These are phyloP conservation scores for Calamus simplicifolius DNA, from an alignment of 176 grass and related monocot species.

Conservation along the genomic window DNA sequence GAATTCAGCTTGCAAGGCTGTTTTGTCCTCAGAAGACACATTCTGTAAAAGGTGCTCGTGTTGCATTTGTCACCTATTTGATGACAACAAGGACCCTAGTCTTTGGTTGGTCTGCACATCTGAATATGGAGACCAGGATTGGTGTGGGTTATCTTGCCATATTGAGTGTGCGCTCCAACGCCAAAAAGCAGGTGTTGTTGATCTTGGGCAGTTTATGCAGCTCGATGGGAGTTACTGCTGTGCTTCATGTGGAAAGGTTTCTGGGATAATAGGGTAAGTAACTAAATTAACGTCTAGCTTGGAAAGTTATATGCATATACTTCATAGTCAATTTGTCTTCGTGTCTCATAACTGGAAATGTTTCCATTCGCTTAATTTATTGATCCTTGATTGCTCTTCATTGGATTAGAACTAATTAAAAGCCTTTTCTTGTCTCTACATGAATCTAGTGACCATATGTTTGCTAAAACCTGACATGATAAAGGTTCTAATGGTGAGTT, in stretches of 20 bases:
- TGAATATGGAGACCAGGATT: constrained; percentile 69
- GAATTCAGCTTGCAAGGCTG: constrained; percentile 97
- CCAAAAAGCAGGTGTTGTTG: constrained; percentile 68
- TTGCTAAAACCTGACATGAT: no score
- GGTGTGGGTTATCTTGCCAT: constrained; percentile 92
- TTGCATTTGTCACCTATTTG: constrained; percentile 92
- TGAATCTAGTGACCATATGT: no score
- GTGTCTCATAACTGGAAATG: no score
- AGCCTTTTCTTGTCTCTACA: no score
- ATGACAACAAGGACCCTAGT: constrained; percentile 99
- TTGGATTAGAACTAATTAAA: not conserved
- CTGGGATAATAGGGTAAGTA: constrained; percentile 80
- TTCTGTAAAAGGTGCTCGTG: constrained; percentile 99
- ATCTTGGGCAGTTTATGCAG: constrained; percentile 55
- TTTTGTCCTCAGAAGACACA: constrained; percentile 56
- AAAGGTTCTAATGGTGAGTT: no score
- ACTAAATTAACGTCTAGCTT: not conserved
- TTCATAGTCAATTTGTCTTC: no score
- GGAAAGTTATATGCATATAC: no score
- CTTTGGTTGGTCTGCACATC: constrained; percentile 89
- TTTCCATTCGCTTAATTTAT: no score
- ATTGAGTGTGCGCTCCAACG: constrained; percentile 75
- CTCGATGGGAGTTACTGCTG: constrained; percentile 95
- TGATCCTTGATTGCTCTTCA: not conserved
- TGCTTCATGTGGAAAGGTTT: constrained; percentile 91